Base-by-base conservation (phyloP, 768 basidiomycete species). In the Russula virescens region DNA sequence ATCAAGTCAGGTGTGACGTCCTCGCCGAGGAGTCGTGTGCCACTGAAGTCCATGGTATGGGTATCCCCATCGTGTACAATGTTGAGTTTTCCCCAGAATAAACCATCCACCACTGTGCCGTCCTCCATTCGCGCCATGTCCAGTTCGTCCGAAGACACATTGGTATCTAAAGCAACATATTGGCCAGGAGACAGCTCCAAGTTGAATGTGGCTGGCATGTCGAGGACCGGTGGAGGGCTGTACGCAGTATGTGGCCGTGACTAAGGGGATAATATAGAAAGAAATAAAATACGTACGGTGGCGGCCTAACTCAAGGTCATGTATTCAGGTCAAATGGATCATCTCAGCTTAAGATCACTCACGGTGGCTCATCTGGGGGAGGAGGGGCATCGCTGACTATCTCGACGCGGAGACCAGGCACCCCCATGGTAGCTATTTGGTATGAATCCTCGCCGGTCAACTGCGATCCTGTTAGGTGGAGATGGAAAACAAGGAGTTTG, bases 41-140 rank as follows among this genome's bases (percentile, higher is more conserved):
- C 91, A 55, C 75, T 85, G 71, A 94, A 94, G 68, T 92, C 91
- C 81, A 94, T 82, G 60, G 80, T 80, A 73, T 94, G 91, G 19
- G 75, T 85, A 68, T 89, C 88, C 35, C 85, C 88, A 1, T 82
- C 77, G 69, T 94, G 91, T 14, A 91, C 82, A 55, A 94, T 89
- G 67, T 84, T 84, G 58, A 94, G 83, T 70, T 92, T 92, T 5
- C 91, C 91, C 89, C 88, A 93, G 75, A 92, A 94, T 73, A 83
- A 76, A 45, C 91, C 91, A 53, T 90, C 91, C 21, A 94, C 91
- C 25, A 84, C 77, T 16, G 89, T 92, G 1, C 91, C 91, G 68
- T 94, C 91, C 66, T 93, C 91, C 87, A 91, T 91, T 54, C 89
- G 82, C 2, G 91, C 88, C 91, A 94, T 93, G 71, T 94, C 91